phyloP scores from a whole-genome alignment of 2,329 filamentous ascomycete species.

The Alternaria triticina region DNA sequence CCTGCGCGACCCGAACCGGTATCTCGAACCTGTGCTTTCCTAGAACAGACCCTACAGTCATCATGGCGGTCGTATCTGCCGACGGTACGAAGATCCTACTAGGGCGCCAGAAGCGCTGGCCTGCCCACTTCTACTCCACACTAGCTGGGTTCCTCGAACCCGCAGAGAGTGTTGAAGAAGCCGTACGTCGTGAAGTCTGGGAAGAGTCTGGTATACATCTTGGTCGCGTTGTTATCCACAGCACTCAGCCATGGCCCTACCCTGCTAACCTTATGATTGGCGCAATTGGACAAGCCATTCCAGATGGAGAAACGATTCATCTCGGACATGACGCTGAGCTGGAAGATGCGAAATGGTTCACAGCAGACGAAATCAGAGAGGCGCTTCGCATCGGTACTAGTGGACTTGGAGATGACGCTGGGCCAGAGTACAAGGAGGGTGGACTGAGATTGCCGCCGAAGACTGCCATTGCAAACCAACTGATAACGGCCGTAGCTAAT shows the following conservation, averaged over 20 bases:
- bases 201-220: conserved; percentile 57
- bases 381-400: conserved; percentile 73
- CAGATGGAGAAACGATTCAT: conserved; percentile 79
- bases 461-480: conserved; percentile 90
- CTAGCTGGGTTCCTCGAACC: conserved; percentile 66
- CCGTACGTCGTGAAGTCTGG: conserved; percentile 59
- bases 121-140: conserved; percentile 84
- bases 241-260: conserved; percentile 61
- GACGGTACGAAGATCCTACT: conserved; percentile 81
- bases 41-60: conserved; percentile 91
- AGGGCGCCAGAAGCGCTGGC: conserved; percentile 84
- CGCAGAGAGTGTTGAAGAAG: conserved; percentile 59
- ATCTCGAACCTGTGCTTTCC: conserved; percentile 93
- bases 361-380: conserved; percentile 77
- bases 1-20: conserved; percentile 82
- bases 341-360: conserved; percentile 88
- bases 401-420: conserved; percentile 68
- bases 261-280: conserved; percentile 62
- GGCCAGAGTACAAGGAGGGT: conserved; percentile 75
- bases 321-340: conserved; percentile 90
- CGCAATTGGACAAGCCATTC: conserved; percentile 84
- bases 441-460: conserved; percentile 78
- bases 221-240: conserved; percentile 59
- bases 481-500: conserved; percentile 79
- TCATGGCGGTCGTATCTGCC: conserved; percentile 86